A percentile compares a stretch with the other conserved stretches of the same genome.
These are phyloP conservation scores for Rozella allomycis DNA, from an alignment of 371 early-diverging fungal genomes.

Conservation along the genomic window DNA sequence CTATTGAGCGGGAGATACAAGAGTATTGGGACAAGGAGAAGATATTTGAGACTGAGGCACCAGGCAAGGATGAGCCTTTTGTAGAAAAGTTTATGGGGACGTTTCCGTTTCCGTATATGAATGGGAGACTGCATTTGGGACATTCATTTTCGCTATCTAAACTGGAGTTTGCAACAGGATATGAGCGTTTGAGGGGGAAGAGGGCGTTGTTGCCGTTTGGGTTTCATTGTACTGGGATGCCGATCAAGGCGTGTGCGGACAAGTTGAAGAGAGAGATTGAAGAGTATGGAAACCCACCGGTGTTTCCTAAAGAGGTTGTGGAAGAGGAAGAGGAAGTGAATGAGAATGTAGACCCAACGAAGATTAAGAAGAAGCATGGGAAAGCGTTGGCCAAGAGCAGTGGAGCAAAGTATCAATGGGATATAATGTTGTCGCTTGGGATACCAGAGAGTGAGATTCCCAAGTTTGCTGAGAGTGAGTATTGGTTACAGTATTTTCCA, in stretches of 20 bases:
- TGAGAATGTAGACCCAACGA: not conserved
- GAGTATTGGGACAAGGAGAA: slow-evolving; percentile 50
- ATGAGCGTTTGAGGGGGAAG: slow-evolving; percentile 84
- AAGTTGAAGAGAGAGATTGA: slow-evolving; percentile 86
- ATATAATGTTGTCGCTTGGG: slow-evolving; percentile 86
- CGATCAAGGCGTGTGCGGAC: slow-evolving; percentile 98
- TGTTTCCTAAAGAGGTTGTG: not conserved
- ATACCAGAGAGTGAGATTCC: slow-evolving; percentile 70
- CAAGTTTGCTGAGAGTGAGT: slow-evolving; percentile 79
- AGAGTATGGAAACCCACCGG: slow-evolving; percentile 49
- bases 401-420: slow-evolving; percentile 70
- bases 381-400: slow-evolving; percentile 76
- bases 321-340: not conserved
- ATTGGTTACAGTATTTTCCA: slow-evolving; percentile 97
- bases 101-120: slow-evolving; percentile 99
- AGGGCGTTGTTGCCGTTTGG: slow-evolving; percentile 92
- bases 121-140: slow-evolving; percentile 95
- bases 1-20: slow-evolving; percentile 54
- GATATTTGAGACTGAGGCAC: slow-evolving; percentile 43
- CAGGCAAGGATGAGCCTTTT: slow-evolving; percentile 44
- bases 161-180: slow-evolving; percentile 87
- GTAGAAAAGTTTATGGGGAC: slow-evolving; percentile 93
- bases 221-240: slow-evolving; percentile 99
- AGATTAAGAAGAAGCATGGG: slow-evolving; percentile 22
- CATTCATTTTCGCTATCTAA: slow-evolving; percentile 96